Conservation (phyloP, 2,329 filamentous ascomycete genomes). For the Escovopsis weberi region DNA sequence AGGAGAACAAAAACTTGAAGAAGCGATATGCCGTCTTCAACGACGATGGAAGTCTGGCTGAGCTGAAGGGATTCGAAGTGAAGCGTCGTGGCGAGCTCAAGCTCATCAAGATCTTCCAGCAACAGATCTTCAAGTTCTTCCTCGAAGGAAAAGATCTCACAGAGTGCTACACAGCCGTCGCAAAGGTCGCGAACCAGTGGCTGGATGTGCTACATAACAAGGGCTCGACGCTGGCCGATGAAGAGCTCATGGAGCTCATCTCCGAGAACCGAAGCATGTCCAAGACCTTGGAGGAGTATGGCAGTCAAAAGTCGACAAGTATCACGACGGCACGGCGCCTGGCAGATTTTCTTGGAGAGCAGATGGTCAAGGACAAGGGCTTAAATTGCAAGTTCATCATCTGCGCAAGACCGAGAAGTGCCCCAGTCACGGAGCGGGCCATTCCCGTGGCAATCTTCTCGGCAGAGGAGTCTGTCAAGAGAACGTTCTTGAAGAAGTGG, state of each 20-base stretch:
- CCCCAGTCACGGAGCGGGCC: constrained; percentile 87
- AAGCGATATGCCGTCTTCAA: constrained; percentile 99
- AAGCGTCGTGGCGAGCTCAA: constrained; percentile 96
- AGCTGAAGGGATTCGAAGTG: constrained; percentile 93
- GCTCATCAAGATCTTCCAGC: constrained; percentile 98
- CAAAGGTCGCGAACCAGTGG: constrained; percentile 92
- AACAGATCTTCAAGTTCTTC: constrained; percentile 99
- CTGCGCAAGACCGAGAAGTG: constrained; percentile 69
- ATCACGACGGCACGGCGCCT: constrained; percentile 93
- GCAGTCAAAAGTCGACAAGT: constrained; percentile 90
- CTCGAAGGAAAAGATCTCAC: constrained; percentile 74
- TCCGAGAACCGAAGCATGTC: constrained; percentile 98
- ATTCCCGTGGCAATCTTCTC: constrained; percentile 96
- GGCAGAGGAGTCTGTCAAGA: constrained; percentile 75
- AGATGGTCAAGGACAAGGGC: constrained; percentile 99
- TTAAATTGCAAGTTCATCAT: constrained; percentile 99
- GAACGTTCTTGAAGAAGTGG: constrained; percentile 87
- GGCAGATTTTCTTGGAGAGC: constrained; percentile 90
- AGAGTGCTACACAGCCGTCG: constrained; percentile 83
- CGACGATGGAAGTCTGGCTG: constrained; percentile 85
- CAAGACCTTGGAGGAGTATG: constrained; percentile 95
- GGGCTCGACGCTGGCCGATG: constrained; percentile 80
- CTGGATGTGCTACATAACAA: constrained; percentile 85
- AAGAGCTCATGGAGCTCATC: constrained; percentile 98
- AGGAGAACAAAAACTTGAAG: constrained; percentile 99